Base-by-base conservation (phyloP, 805 yeast genomes). In the Ogataea ganodermae region DNA sequence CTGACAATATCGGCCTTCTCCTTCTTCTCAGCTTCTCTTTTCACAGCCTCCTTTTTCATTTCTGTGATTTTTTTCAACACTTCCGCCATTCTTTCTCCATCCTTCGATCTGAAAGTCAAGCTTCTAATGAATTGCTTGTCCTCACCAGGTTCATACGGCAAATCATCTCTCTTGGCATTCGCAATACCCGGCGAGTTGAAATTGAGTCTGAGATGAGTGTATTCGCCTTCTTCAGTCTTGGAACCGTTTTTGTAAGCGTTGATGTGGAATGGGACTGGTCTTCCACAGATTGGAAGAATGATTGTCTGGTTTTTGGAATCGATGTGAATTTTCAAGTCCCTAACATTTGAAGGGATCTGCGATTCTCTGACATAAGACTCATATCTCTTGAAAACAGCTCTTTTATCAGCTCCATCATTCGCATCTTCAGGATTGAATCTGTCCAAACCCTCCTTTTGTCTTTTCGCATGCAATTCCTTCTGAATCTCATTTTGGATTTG, bases 261-360 rank as follows among this genome's bases (percentile, higher is more conserved):
- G 62, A 92, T 90, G 66, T 92, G 99, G 75, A 94, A 92, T 20
- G 99, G 99, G 44, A 94, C 98, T 1, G 98, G 97, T 61, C 98
- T 79, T 53, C 99, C 99, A 60, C 85, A 80, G 49, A 92, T 86
- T 43, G 99, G 99, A 49, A 92, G 72, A 51, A 92, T 80, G 46
- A 92, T 86, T 1, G 97, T 87, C 69, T 91, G 97, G 48, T 86
- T 79, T 61, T 87, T 89, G 65, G 81, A 76, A 65, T 92, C 99
- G 48, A 94, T 90, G 64, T 86, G 91, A 50, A 92, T 82, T 62
- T 83, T 83, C 65, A 94, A 74, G 64, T 91, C 97, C 60, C 84
- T 81, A 16, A 90, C 95, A 58, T 79, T 79, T 30, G 74, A 69
- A 33, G 99, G 98, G 53, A 92, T 84, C 73, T 94, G 98, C 3